phyloP scores from a whole-genome alignment of 495 filamentous ascomycete genomes.

The Penicillium silybi region DNA sequence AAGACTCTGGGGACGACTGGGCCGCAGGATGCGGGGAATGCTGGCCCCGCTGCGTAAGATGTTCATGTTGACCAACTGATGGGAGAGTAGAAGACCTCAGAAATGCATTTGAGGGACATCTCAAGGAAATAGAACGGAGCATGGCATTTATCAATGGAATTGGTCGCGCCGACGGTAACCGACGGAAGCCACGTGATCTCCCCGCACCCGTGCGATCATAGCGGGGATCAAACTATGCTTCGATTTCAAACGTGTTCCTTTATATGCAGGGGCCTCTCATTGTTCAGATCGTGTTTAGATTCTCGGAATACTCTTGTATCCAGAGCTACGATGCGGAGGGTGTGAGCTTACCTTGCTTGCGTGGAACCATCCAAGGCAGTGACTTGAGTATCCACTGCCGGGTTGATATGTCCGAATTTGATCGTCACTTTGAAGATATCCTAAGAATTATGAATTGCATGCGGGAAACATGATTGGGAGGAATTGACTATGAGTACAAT shows the following conservation, averaged over 20 bases:
- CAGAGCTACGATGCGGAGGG: no score
- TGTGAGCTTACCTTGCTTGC: no score
- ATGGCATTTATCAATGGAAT: conserved; percentile 19
- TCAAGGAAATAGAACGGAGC: conserved; percentile 2
- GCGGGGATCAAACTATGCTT: conserved; percentile 4
- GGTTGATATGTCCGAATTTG: no score
- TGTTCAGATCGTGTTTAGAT: not conserved
- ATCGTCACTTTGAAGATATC: no score
- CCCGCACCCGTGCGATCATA: conserved; percentile 19
- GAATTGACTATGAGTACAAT: no score
- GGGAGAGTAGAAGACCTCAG: conserved; percentile 1
- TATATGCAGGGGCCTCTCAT: not conserved
- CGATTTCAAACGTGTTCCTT: not conserved
- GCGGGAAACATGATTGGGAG: no score
- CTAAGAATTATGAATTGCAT: no score
- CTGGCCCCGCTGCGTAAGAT: conserved; percentile 28
- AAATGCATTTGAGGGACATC: not conserved
- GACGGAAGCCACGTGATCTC: conserved; percentile 35
- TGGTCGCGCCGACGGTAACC: conserved; percentile 41
- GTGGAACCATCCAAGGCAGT: no score
- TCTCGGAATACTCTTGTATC: no score
- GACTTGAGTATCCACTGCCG: no score
- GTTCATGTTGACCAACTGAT: conserved; percentile 29
- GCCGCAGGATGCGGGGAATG: conserved; percentile 24
- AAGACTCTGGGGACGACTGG: conserved; percentile 25